Percentiles rank a stretch among this genome's conserved stretches.
Evolutionary conservation across 2,329 filamentous ascomycete species (phyloP).

Genomic region (Penicillium psychrosexuale): DNA sequence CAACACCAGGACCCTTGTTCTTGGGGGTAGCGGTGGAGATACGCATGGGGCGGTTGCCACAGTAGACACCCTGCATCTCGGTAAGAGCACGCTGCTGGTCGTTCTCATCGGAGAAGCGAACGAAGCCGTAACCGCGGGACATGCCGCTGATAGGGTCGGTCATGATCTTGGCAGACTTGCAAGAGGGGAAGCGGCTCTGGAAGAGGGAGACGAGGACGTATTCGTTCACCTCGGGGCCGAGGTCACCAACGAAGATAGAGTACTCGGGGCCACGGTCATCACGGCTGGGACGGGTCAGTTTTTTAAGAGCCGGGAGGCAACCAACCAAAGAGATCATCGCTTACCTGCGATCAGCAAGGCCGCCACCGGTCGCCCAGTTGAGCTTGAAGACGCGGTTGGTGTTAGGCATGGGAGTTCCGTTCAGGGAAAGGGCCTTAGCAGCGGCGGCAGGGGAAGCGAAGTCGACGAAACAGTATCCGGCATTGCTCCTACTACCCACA

Average conservation of each 20-base stretch:
- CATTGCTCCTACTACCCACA: slow-evolving; percentile 67
- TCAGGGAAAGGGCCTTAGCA: slow-evolving; percentile 84
- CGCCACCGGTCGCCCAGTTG: slow-evolving; percentile 97
- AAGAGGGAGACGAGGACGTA: slow-evolving; percentile 96
- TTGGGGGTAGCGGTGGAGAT: slow-evolving; percentile 97
- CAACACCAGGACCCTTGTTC: slow-evolving; percentile 66
- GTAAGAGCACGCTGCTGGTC: slow-evolving; percentile 94
- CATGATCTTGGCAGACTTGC: slow-evolving; percentile 99
- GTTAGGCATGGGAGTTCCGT: slow-evolving; percentile 87
- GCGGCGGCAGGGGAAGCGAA: slow-evolving; percentile 80
- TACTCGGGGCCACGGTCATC: slow-evolving; percentile 96
- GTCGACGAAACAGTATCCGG: slow-evolving; percentile 98
- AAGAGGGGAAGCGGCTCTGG: slow-evolving; percentile 91
- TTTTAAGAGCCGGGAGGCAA: not conserved
- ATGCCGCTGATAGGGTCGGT: slow-evolving; percentile 96
- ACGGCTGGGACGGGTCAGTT: slow-evolving; percentile 47
- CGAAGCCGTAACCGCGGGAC: slow-evolving; percentile 96
- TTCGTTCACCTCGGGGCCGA: slow-evolving; percentile 97
- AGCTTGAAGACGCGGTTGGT: slow-evolving; percentile 95
- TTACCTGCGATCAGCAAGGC: slow-evolving; percentile 87
- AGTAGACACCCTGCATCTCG: slow-evolving; percentile 99
- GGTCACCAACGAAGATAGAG: slow-evolving; percentile 95
- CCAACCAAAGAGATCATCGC: slow-evolving; percentile 21
- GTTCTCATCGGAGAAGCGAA: slow-evolving; percentile 90
- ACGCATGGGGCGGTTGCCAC: slow-evolving; percentile 96